Evolutionary conservation across 225 moss, liverwort and hornwort genomes (phyloP).

Genomic region (Pleurozium schreberi): DNA sequence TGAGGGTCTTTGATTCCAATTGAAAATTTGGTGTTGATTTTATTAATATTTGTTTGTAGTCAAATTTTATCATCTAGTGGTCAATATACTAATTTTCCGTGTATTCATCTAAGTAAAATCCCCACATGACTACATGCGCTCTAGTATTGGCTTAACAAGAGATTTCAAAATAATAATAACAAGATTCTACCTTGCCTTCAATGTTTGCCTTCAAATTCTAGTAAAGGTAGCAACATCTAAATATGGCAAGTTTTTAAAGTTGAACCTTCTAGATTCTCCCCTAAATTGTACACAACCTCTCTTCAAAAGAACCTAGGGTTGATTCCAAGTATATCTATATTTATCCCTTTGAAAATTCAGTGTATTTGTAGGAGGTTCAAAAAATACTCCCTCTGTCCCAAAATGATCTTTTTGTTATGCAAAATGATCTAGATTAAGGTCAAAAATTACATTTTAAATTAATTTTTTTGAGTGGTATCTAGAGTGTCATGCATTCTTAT

Average conservation of each 20-base stretch:
- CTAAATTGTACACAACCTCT: neutral
- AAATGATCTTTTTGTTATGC: too few relatives aligned
- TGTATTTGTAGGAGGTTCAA: rapidly evolving
- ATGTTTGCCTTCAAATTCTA: neutral
- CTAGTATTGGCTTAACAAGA: neutral
- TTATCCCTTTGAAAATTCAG: neutral
- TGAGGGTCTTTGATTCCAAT: too few relatives aligned
- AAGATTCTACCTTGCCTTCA: neutral
- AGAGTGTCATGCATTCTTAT: too few relatives aligned
- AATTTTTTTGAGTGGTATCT: too few relatives aligned
- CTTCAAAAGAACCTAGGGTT: rapidly evolving
- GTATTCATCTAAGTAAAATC: rapidly evolving
- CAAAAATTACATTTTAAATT: too few relatives aligned
- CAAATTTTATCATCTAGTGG: neutral
- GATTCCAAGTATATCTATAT: rapidly evolving
- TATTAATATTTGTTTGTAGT: neutral
- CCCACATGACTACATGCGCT: neutral
- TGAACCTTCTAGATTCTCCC: rapidly evolving
- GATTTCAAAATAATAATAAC: neutral
- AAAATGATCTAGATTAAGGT: too few relatives aligned
- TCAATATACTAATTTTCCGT: neutral
- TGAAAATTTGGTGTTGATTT: neutral
- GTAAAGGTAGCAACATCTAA: neutral
- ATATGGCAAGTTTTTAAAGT: too few relatives aligned
- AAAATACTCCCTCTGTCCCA: too few relatives aligned